These are phyloP conservation scores for Nakazawaea ernobii DNA, from an alignment of 805 yeast species.

Conservation along the genomic window DNA sequence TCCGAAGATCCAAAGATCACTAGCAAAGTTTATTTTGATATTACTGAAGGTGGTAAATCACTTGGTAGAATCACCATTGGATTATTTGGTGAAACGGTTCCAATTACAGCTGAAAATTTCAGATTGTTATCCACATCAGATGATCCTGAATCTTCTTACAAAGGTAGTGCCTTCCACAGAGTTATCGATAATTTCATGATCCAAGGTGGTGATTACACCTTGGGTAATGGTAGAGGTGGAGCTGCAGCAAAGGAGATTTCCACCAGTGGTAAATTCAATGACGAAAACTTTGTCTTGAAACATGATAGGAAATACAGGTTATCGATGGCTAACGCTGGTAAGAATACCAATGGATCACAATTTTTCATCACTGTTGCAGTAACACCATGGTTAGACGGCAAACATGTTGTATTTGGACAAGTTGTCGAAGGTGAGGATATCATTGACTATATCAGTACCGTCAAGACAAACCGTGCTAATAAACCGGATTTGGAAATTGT, in stretches of 20 bases:
- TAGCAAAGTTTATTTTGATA: conserved; percentile 78
- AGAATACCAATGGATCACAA: conserved; percentile 85
- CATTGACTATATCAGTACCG: conserved; percentile 65
- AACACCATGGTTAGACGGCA: conserved; percentile 89
- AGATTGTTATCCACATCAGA: conserved; percentile 73
- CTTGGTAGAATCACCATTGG: conserved; percentile 86
- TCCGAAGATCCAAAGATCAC: conserved; percentile 54
- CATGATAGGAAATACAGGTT: conserved; percentile 65
- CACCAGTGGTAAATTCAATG: conserved; percentile 65
- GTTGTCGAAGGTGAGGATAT: conserved; percentile 86
- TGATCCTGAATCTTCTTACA: conserved; percentile 60
- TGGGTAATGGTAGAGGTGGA: conserved; percentile 68
- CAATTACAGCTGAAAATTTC: conserved; percentile 87
- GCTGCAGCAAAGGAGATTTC: conserved; percentile 32
- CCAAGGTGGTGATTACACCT: conserved; percentile 78
- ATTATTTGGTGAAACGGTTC: conserved; percentile 78
- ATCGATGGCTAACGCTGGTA: conserved; percentile 81
- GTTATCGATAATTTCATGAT: conserved; percentile 69
- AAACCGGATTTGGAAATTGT: conserved; percentile 61
- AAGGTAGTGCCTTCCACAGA: conserved; percentile 63
- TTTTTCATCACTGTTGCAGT: conserved; percentile 91
- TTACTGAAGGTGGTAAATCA: conserved; percentile 68
- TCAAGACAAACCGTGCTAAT: conserved; percentile 67
- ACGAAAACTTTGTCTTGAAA: conserved; percentile 62
- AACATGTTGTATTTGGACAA: conserved; percentile 95